phyloP scores from a whole-genome alignment of 2,329 filamentous ascomycete species.

The Cordyceps pruinosa region DNA sequence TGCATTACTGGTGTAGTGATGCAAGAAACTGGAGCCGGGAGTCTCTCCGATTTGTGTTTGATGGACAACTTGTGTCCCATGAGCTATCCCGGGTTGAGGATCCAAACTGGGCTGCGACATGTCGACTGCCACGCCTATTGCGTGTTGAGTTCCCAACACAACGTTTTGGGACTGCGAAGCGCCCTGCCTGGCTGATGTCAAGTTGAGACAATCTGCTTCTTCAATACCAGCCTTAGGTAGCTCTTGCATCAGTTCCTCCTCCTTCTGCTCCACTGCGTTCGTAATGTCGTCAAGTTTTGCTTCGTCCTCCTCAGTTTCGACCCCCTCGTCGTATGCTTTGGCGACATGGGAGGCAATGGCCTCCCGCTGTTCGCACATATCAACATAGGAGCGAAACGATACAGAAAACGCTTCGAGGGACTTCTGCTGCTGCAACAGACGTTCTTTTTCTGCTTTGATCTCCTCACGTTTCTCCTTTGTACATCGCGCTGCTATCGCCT shows the following conservation, averaged over 20 bases:
- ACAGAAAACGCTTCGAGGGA: slow-evolving; percentile 34
- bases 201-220: slow-evolving; percentile 32
- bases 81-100: slow-evolving; percentile 24
- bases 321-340: slow-evolving; percentile 42
- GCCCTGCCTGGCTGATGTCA: slow-evolving; percentile 13
- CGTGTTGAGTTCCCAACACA: slow-evolving; percentile 40
- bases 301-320: slow-evolving; percentile 48
- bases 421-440: slow-evolving; percentile 38
- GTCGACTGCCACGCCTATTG: slow-evolving; percentile 23
- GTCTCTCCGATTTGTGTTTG: slow-evolving; percentile 41
- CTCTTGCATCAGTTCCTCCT: slow-evolving; percentile 33
- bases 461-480: slow-evolving; percentile 38
- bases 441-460: slow-evolving; percentile 45
- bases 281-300: slow-evolving; percentile 41
- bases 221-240: slow-evolving; percentile 41
- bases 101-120: slow-evolving; percentile 29
- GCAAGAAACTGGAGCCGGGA: slow-evolving; percentile 20
- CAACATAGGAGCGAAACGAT: slow-evolving; percentile 36
- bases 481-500: slow-evolving; percentile 40
- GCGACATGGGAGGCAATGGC: slow-evolving; percentile 39
- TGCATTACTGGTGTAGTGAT: slow-evolving; percentile 6
- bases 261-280: slow-evolving; percentile 36
- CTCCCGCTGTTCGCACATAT: slow-evolving; percentile 38
- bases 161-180: slow-evolving; percentile 15
- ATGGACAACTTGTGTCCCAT: slow-evolving; percentile 41